These are phyloP conservation scores for Tetracladium maxilliforme DNA, from an alignment of 2,329 filamentous ascomycete species.

Conservation along the genomic window DNA sequence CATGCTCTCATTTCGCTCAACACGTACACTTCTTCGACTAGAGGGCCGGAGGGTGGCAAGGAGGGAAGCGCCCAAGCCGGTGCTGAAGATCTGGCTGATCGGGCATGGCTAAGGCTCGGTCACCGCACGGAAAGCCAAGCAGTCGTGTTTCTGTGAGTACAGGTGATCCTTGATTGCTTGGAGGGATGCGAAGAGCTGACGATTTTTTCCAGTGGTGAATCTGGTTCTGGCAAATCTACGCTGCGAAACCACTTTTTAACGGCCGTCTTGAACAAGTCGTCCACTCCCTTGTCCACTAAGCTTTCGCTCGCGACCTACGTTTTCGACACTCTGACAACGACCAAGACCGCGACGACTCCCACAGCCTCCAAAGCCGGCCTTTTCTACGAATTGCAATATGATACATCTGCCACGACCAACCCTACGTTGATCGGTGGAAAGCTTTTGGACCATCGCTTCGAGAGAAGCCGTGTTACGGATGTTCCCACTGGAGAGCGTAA, in stretches of 20 bases:
- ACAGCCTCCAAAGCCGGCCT: slow-evolving; percentile 92
- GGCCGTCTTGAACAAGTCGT: slow-evolving; percentile 74
- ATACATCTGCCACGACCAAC: slow-evolving; percentile 70
- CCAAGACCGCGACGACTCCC: slow-evolving; percentile 89
- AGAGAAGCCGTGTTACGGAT: slow-evolving; percentile 78
- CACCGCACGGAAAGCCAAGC: slow-evolving; percentile 88
- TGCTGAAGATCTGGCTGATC: slow-evolving; percentile 79
- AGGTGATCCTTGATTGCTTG: slow-evolving; percentile 1
- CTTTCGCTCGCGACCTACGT: slow-evolving; percentile 87
- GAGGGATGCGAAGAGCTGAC: slow-evolving; percentile 3
- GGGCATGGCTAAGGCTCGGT: slow-evolving; percentile 74
- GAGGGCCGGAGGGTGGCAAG: slow-evolving; percentile 79
- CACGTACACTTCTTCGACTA: slow-evolving; percentile 81
- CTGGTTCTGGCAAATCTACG: slow-evolving; percentile 90
- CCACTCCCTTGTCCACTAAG: slow-evolving; percentile 85
- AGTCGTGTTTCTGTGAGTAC: slow-evolving; percentile 74
- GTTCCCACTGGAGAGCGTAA: slow-evolving; percentile 94
- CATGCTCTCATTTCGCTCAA: slow-evolving; percentile 87
- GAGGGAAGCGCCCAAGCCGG: slow-evolving; percentile 87
- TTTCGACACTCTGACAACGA: slow-evolving; percentile 92
- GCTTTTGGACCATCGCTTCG: slow-evolving; percentile 81
- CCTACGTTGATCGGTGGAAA: slow-evolving; percentile 89
- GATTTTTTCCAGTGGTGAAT: slow-evolving; percentile 59
- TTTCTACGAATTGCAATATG: slow-evolving; percentile 94
- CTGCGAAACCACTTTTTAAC: slow-evolving; percentile 79